Base-by-base conservation (phyloP, 2,329 filamentous ascomycete species). In the Aspergillus proliferans region DNA sequence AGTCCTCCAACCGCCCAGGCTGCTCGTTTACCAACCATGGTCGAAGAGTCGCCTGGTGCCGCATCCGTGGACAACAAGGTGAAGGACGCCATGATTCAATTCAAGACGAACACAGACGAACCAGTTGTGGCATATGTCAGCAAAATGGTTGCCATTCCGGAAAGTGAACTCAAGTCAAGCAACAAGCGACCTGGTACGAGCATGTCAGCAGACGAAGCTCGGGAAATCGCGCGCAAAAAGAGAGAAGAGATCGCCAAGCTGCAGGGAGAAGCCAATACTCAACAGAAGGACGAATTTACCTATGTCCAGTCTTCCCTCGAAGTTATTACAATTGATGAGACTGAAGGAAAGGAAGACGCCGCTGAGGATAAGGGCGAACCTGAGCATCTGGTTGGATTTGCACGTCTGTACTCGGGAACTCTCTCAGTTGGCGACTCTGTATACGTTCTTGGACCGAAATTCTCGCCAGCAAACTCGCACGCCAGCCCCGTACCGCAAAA, bases 101-200 rank as follows among this genome's bases (percentile, higher is more conserved):
- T 95, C 64, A 87, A 87, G 61, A 81, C 81, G 3, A 78, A 77
- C 0, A 76, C 80, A 36, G 77, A 83, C 0, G 86, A 87, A 49
- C 91, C 92, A 0, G 83, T 95, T 0, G 88, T 98, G 1, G 92
- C 88, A 7, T 98, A 95, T 57, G 88, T 98, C 52, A 97, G 92
- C 72, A 98, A 98, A 68, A 96, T 98, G 90, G 88, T 97, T 1
- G 93, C 93, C 0, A 79, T 98, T 10, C 92, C 90, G 0, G 88
- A 94, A 62, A 96, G 88, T 68, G 92, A 98, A 60, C 75, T 98
- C 4, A 87, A 88, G 0, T 82, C 92, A 46, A 95, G 95, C 67
- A 69, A 68, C 19, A 94, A 86, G 68, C 80, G 88, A 42, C 79
- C 83, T 14, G 85, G 85, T 0, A 83, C 72, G 18, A 72, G 84